phyloP scores from a whole-genome alignment of 2,329 filamentous ascomycete genomes.

The Xylaria sp. region DNA sequence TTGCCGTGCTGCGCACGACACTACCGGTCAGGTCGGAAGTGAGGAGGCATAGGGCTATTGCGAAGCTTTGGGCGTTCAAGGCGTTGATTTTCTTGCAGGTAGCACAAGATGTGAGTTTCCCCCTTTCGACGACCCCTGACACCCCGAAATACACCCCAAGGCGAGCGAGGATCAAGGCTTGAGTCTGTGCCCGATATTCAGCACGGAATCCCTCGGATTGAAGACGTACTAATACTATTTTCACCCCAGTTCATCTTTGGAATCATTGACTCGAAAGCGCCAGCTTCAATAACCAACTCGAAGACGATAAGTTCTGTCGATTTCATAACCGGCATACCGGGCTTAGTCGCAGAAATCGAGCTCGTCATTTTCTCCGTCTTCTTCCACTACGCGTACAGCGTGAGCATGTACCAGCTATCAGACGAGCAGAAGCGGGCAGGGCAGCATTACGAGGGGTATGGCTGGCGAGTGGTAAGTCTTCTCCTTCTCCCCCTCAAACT shows the following conservation, averaged over 20 bases:
- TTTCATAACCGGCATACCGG: constrained; percentile 41
- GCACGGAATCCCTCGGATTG: neutral
- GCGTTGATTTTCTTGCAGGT: constrained; percentile 45
- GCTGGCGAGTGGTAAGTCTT: constrained; percentile 36
- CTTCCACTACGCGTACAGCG: constrained; percentile 45
- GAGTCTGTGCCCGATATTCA: neutral
- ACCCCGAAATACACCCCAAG: neutral
- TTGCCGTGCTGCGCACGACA: constrained; percentile 42
- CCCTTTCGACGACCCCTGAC: neutral
- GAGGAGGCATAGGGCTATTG: constrained; percentile 40
- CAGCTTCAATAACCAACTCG: constrained; percentile 31
- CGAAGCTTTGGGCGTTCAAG: constrained; percentile 47
- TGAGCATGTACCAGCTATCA: constrained; percentile 39
- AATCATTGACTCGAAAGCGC: constrained; percentile 36
- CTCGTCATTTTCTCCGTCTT: constrained; percentile 43
- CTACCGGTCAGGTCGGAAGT: constrained; percentile 39
- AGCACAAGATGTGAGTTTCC: constrained; percentile 36
- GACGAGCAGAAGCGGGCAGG: constrained; percentile 30
- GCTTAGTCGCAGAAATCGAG: constrained; percentile 37
- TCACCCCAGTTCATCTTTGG: constrained; percentile 38
- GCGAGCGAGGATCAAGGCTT: neutral
- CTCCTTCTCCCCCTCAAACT: neutral
- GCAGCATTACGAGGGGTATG: constrained; percentile 21
- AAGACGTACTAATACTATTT: constrained; percentile 6
- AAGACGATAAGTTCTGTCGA: constrained; percentile 37